A percentile compares a stretch with the other conserved stretches of the same genome.
These are phyloP conservation scores for Rhynchosporium agropyri DNA, from an alignment of 2,329 filamentous ascomycete species.

Conservation along the genomic window DNA sequence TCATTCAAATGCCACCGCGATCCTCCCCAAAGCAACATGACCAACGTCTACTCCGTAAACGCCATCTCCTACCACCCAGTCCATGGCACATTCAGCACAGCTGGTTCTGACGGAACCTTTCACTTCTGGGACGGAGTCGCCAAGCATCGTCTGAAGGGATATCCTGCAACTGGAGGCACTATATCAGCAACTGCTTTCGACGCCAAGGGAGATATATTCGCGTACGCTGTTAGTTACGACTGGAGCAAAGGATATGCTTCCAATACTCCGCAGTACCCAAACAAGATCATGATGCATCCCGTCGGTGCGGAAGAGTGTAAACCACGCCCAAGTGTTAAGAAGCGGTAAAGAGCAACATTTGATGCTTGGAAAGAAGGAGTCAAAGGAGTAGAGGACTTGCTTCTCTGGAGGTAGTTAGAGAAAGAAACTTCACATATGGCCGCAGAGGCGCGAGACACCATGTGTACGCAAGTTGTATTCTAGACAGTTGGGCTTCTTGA, in stretches of 20 bases:
- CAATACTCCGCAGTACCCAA: slow-evolving; percentile 74
- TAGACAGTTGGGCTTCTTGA: slow-evolving; percentile 17
- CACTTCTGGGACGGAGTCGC: slow-evolving; percentile 96
- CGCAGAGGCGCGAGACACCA: not conserved
- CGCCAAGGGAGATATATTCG: slow-evolving; percentile 79
- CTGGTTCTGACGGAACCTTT: slow-evolving; percentile 93
- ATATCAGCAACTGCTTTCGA: slow-evolving; percentile 95
- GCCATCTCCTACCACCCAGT: slow-evolving; percentile 96
- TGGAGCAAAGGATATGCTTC: slow-evolving; percentile 95
- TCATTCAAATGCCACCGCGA: slow-evolving; percentile 99
- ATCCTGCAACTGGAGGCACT: slow-evolving; percentile 78
- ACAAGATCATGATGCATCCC: slow-evolving; percentile 85
- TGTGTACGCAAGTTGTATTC: slow-evolving; percentile 22
- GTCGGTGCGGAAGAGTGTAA: slow-evolving; percentile 68
- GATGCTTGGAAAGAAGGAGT: not conserved
- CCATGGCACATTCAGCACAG: slow-evolving; percentile 97
- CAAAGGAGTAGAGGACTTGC: slow-evolving; percentile 3
- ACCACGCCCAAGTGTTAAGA: slow-evolving; percentile 48
- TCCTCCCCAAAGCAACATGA: slow-evolving; percentile 70
- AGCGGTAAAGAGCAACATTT: slow-evolving; percentile 36
- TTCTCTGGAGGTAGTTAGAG: not conserved
- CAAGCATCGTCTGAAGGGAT: slow-evolving; percentile 88
- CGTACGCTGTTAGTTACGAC: slow-evolving; percentile 92
- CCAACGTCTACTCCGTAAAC: slow-evolving; percentile 94
- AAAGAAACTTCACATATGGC: not conserved